Evolutionary conservation across 495 filamentous ascomycete genomes (phyloP).

Genomic region (Aspergillus leporis): DNA sequence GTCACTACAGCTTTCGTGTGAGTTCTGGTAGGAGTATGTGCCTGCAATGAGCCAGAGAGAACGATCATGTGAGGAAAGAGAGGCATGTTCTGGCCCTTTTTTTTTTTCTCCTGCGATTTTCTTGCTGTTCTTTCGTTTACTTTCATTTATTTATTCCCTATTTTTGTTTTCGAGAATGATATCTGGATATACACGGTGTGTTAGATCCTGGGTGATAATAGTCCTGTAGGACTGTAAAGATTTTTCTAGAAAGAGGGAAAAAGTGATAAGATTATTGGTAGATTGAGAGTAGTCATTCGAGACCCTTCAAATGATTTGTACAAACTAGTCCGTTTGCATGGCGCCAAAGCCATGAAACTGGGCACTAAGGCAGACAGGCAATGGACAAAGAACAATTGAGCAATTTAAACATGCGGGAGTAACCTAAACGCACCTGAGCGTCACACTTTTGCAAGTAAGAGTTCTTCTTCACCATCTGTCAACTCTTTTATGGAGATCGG

Average conservation of each 20-base stretch:
- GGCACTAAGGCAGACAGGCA: background rate
- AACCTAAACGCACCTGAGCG: background rate
- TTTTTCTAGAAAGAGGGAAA: background rate
- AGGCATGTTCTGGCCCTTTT: background rate
- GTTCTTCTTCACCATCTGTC: background rate
- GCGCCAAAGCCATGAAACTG: no score
- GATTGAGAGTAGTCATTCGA: no score
- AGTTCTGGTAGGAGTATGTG: background rate
- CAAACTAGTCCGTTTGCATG: constrained; percentile 7
- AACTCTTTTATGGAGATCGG: background rate
- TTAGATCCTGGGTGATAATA: background rate
- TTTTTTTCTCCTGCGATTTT: background rate
- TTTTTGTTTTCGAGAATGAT: background rate
- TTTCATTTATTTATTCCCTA: background rate
- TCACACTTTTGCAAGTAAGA: background rate
- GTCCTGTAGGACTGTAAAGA: background rate
- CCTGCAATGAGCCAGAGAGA: background rate
- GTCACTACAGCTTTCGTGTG: background rate
- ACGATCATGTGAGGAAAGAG: background rate
- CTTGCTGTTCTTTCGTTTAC: background rate
- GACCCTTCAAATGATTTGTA: background rate
- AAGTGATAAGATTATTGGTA: background rate
- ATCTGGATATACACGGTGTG: no score
- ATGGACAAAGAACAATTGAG: background rate
- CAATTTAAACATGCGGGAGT: background rate